A percentile compares a stretch with the other conserved stretches of the same genome.
phyloP scores from a whole-genome alignment of 148 eudicot genomes.

The Fagopyrum tataricum region DNA sequence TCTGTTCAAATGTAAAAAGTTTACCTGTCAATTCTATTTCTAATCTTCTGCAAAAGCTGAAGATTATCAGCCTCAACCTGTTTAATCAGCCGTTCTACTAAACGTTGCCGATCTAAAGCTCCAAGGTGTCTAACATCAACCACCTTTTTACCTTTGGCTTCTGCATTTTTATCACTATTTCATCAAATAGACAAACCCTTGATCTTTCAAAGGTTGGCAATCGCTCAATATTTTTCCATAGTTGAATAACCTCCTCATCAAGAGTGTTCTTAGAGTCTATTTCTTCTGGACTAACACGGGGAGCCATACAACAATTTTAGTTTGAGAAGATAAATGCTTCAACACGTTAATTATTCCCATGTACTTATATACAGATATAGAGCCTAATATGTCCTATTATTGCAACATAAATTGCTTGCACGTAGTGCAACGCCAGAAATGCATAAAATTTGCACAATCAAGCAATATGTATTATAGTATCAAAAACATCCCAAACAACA shows the following conservation, averaged over 20 bases:
- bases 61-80: conserved; percentile 79
- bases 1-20: not conserved
- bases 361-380: too few relatives aligned
- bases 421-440: too few relatives aligned
- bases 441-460: too few relatives aligned
- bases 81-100: conserved; percentile 72
- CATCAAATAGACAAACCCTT: conserved; percentile 55
- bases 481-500: too few relatives aligned
- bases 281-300: conserved; percentile 26
- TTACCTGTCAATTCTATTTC: conserved; percentile 67
- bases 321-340: too few relatives aligned
- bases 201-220: conserved; percentile 65
- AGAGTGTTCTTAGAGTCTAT: conserved; percentile 18
- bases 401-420: too few relatives aligned
- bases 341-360: too few relatives aligned
- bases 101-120: conserved; percentile 47
- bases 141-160: conserved; percentile 42
- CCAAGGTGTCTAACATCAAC: conserved; percentile 65
- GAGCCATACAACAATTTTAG: conserved; percentile 26
- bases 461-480: too few relatives aligned
- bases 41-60: conserved; percentile 57
- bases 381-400: too few relatives aligned
- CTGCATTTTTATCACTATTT: conserved; percentile 24
- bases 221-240: conserved; percentile 64
- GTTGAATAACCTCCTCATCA: conserved; percentile 33